Evolutionary conservation across 1,139 yeast species (phyloP), one percentile per base, ranked within the genome.

Genomic region (Debaryomyces robertsiae): DNA sequence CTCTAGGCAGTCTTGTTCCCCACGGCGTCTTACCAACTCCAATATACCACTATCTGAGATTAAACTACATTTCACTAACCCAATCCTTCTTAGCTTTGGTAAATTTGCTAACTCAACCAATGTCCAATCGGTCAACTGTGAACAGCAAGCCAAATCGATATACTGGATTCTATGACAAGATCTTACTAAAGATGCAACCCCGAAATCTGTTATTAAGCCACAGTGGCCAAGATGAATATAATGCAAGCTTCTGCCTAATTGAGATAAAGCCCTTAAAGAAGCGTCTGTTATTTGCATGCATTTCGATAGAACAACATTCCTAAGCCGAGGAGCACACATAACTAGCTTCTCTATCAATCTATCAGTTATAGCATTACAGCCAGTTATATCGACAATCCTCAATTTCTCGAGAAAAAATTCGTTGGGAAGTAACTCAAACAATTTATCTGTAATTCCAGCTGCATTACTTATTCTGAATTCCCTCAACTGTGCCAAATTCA

Each of bases 211-310:
- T 42, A 93, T 86, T 55, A 84, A 80, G 39, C 83, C 80, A 67
- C 98, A 93, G 67, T 93, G 98, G 18, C 98, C 98, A 49, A 93
- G 75, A 65, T 93, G 98, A 42, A 93, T 75, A 54, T 90, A 89
- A 59, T 91, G 97, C 51, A 93, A 71, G 54, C 84, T 84, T 56
- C 88, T 81, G 6, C 95, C 96, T 44, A 91, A 69, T 36, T 73
- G 76, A 9, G 94, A 74, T 49, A 90, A 72, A 15, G 90, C 83
- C 44, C 82, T 73, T 32, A 93, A 69, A 2, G 95, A 82, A 1
- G 84, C 77, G 68, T 93, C 98, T 1, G 97, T 89, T 23, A 93
- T 81, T 57, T 84, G 84, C 61, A 82, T 73, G 67, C 98, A 93
- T 62, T 93, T 93, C 4, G 96, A 91, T 45, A 93, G 72, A 9